These are phyloP conservation scores for Colletotrichum acutatum DNA, from an alignment of 2,329 filamentous ascomycete genomes.

Conservation along the genomic window DNA sequence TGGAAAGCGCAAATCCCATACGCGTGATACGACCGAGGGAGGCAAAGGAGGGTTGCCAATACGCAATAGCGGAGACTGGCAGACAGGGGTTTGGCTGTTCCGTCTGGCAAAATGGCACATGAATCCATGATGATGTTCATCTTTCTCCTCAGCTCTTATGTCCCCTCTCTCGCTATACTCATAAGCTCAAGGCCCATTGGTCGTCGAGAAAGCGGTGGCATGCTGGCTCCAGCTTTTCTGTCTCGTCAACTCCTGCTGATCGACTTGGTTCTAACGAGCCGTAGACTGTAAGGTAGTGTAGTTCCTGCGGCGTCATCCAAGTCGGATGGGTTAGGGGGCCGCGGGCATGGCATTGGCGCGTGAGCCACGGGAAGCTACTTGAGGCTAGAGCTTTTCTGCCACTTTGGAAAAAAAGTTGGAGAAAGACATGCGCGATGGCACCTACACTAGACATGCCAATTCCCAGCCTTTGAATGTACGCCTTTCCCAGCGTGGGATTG, in stretches of 20 bases:
- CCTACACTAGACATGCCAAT: neutral
- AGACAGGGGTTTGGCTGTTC: slow-evolving; percentile 19
- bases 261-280: neutral
- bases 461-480: neutral
- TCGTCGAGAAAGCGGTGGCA: neutral
- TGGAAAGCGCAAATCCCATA: slow-evolving; percentile 11
- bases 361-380: neutral
- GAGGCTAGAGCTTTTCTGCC: neutral
- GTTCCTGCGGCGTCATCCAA: neutral
- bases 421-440: neutral
- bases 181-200: neutral
- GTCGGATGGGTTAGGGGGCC: neutral
- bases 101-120: neutral
- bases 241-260: neutral
- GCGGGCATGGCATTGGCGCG: neutral
- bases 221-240: neutral
- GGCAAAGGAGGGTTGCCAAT: neutral
- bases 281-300: neutral
- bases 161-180: neutral
- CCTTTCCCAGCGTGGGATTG: neutral
- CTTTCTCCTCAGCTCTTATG: neutral
- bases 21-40: neutral
- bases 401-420: neutral
- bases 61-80: slow-evolving; percentile 8
- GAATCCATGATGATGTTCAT: neutral